phyloP scores from a whole-genome alignment of 805 yeast genomes.

The Myxozyma mucilagina region DNA sequence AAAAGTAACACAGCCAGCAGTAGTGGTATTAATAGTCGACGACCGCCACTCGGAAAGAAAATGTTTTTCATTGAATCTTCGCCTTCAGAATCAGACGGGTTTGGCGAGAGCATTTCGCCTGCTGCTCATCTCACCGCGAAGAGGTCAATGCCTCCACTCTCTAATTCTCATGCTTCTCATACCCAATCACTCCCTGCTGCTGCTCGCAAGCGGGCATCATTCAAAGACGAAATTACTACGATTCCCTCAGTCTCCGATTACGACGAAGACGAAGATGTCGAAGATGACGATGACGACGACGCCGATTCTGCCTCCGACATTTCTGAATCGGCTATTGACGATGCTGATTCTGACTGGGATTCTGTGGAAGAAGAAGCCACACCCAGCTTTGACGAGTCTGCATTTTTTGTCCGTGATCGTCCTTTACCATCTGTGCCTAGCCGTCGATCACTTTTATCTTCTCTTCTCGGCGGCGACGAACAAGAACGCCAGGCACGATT shows the following conservation, averaged over 20 bases:
- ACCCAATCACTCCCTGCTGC: background rate
- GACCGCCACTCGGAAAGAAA: conserved; percentile 21
- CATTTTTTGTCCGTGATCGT: conserved; percentile 37
- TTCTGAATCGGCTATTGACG: conserved; percentile 33
- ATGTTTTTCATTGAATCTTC: conserved; percentile 46
- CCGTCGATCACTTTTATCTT: conserved; percentile 43
- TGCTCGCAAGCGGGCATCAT: conserved; percentile 27
- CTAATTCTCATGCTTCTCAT: background rate
- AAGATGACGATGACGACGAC: conserved; percentile 20
- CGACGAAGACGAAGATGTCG: conserved; percentile 12
- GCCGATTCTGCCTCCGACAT: conserved; percentile 27
- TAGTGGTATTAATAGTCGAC: no score
- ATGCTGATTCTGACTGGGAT: conserved; percentile 43
- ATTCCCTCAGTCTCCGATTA: conserved; percentile 18
- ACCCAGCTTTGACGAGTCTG: conserved; percentile 37
- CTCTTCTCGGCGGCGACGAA: conserved; percentile 39
- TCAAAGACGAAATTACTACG: conserved; percentile 23
- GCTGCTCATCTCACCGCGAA: conserved; percentile 14
- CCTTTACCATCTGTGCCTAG: conserved; percentile 35
- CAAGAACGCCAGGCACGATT: conserved; percentile 1
- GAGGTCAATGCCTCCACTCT: background rate
- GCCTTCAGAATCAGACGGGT: conserved; percentile 41
- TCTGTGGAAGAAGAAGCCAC: conserved; percentile 41
- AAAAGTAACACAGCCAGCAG: no score
- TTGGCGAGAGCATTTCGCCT: conserved; percentile 33